Base-by-base conservation (phyloP, 805 yeast species). In the Saturnispora dispora region DNA sequence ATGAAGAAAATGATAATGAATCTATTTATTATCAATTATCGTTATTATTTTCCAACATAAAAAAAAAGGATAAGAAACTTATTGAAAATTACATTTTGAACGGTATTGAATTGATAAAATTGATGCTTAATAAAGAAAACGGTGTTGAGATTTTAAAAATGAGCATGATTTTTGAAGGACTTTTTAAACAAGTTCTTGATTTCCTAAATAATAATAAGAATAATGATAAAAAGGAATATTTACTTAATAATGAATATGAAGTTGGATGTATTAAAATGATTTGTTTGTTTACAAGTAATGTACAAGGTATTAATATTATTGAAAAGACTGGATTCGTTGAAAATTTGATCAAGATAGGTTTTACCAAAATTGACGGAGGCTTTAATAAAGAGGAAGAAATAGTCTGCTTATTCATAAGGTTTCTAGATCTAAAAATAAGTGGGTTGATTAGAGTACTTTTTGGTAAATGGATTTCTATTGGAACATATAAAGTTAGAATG, bases 261-360 rank as follows among this genome's bases (percentile, higher is more conserved):
- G 9, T 25, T 13, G 30, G 44, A 9, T 13, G 27, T 40, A 13
- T 22, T 40, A 25, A 20, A 40, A 25, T 40, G 27, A 40, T 22
- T 22, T 13, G 44, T n/a, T 15, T 20, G 4, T 22, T 23, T 13
- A 40, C 27, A 40, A 15, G 18, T 15, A 13, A 11, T 40, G 22
- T 40, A 13, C 30, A 40, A 25, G 41, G 41, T 18, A 11, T 37
- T n/a, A 37, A 11, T 18, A 37, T 37, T 18, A 18, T 37, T 37
- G 85, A 81, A 47, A 81, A 85, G 55, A 87, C 96, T 93, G 85
- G 89, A 58, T 75, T 91, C 53, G 87, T 88, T 66, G 89, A 83
- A 52, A 81, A 87, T 67, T 71, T 89, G 48, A 83, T 85, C 58
- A 87, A 87, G 58, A 77, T 89, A 50, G 73, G 85, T 17, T 75